Evolutionary conservation across 306 rosid species (phyloP).

Genomic region (Styphnolobium japonicum): DNA sequence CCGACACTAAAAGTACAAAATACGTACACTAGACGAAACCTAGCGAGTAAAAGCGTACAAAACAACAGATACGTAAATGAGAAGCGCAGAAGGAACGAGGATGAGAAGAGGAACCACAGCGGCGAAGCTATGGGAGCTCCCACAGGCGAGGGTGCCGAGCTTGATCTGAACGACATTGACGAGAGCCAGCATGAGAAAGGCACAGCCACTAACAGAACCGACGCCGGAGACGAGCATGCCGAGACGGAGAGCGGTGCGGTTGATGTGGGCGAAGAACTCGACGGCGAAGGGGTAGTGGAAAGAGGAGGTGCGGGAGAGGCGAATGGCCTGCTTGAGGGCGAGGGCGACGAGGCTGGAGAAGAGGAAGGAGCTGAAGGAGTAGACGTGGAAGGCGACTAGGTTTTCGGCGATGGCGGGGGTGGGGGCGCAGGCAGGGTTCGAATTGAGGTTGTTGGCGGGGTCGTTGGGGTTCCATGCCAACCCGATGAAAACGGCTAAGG

Average conservation of each 20-base stretch:
- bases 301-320: conserved; percentile 50
- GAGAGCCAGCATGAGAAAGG: conserved; percentile 68
- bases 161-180: conserved; percentile 85
- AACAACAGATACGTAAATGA: conserved; percentile 47
- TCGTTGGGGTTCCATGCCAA: conserved; percentile 77
- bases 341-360: conserved; percentile 92
- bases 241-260: conserved; percentile 51
- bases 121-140: conserved; percentile 45
- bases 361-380: conserved; percentile 97
- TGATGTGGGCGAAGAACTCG: conserved; percentile 54
- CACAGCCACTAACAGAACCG: conserved; percentile 68
- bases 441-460: conserved; percentile 49
- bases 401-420: conserved; percentile 59
- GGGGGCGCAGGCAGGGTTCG: conserved; percentile 44
- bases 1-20: background rate
- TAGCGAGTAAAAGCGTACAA: conserved; percentile 77
- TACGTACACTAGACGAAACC: background rate
- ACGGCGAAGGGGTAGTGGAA: conserved; percentile 41
- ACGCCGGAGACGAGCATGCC: conserved; percentile 82
- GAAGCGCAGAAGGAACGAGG: conserved; percentile 61
- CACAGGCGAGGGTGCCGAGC: conserved; percentile 79
- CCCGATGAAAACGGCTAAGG: conserved; percentile 84
- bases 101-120: conserved; percentile 74
- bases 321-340: conserved; percentile 79
- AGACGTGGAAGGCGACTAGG: conserved; percentile 82